phyloP scores from a whole-genome alignment of 345 rosid genomes.

The Populus ilicifolia region DNA sequence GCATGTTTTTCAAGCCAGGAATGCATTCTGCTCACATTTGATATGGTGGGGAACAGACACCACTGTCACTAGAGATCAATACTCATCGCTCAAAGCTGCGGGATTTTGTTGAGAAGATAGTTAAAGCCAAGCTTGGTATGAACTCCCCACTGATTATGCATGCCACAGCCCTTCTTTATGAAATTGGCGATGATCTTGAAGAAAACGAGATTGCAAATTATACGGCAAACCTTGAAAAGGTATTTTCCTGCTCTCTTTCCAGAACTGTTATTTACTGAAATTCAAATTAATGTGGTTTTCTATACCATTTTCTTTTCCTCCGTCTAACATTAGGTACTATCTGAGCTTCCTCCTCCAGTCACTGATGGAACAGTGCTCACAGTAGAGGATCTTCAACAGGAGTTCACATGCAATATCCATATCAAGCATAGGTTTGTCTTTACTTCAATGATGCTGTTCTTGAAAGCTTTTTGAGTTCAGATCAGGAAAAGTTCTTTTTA shows the following conservation, averaged over 20 bases:
- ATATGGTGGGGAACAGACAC: constrained; percentile 54
- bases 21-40: constrained; percentile 11
- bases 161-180: constrained; percentile 81
- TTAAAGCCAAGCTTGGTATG: constrained; percentile 94
- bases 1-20: constrained; percentile 3
- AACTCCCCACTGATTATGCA: constrained; percentile 79
- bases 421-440: constrained; percentile 80
- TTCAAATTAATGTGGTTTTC: not conserved
- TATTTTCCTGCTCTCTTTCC: constrained; percentile 14
- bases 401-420: constrained; percentile 72
- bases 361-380: constrained; percentile 63
- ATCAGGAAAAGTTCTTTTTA: not conserved
- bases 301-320: not conserved
- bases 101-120: constrained; percentile 90
- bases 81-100: constrained; percentile 67
- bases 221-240: constrained; percentile 92
- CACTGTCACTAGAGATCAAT: constrained; percentile 77
- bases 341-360: constrained; percentile 76
- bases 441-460: not conserved
- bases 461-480: not conserved
- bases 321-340: constrained; percentile 47
- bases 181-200: constrained; percentile 97
- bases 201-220: constrained; percentile 66
- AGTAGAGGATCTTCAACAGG: constrained; percentile 91
- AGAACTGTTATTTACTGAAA: not conserved